Evolutionary conservation across 179 eudicot genomes (phyloP), one percentile per base, ranked within the genome.

Genomic region (Silene coronaria): DNA sequence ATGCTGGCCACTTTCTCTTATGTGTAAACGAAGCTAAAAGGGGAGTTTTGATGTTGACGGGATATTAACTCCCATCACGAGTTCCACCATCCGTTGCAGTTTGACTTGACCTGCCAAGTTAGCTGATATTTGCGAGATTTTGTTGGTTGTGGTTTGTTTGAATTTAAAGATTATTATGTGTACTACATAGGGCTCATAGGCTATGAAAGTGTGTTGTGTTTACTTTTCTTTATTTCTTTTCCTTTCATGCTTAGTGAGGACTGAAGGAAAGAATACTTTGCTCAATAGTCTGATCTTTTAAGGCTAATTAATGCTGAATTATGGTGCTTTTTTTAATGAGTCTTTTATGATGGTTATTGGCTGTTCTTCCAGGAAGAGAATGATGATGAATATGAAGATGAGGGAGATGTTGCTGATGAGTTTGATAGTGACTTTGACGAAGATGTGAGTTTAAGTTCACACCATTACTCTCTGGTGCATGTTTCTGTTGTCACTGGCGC

Each of bases 391-490:
- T 96, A 93, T 68, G 88, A 88, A 80, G 99, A 82, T 63, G 97
- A 92, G 80, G 84, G 71, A 53, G 99, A 96, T 78, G 90, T 58
- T 75, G 97, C 80, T n/a, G 99, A 96, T 88, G 91, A 93, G 75
- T 96, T 91, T 80, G 99, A 96, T 66, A 93, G 97, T 67, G 99
- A 96, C 79, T 96, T 96, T 62, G 90, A 90, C 81, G 93, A 89
- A 79, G 97, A 92, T 80, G 99, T 91, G 81, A 84, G 97, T 72
- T 71, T 28, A 75, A 10, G 45, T 55, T 38, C 21, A 23, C 16
- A 22, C 8, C 4, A 14, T 59, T 38, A 27, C 17, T 32, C 38
- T 34, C 27, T 16, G 27, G n/a, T 61, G 59, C 14, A 19, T 42
- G 64, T 34, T 61, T 68, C 32, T 3, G 45, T 2, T 38, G 51